phyloP scores from a whole-genome alignment of 495 filamentous ascomycete species.

The Talaromyces stipitatus region DNA sequence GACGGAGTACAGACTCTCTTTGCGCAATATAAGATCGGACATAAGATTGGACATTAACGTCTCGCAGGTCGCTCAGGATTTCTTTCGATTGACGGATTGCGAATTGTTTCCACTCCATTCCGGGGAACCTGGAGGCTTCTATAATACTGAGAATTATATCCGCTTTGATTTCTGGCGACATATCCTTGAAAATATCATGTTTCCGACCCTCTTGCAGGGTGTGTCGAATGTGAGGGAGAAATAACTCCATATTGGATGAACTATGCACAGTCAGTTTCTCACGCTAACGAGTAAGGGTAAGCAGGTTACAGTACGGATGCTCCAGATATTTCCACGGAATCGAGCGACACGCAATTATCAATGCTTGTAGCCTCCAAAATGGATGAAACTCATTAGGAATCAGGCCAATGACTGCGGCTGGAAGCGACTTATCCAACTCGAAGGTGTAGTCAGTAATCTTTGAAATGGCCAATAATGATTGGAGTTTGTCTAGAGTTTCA shows the following conservation, averaged over 20 bases:
- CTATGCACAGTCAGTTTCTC: background rate
- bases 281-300: background rate
- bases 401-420: background rate
- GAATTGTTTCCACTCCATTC: background rate
- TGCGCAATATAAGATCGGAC: background rate
- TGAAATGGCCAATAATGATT: too few relatives aligned
- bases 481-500: too few relatives aligned
- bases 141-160: background rate
- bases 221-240: background rate
- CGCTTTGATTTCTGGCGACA: background rate
- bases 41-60: background rate
- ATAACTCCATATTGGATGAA: background rate
- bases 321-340: constrained; percentile 1
- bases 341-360: background rate
- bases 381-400: background rate
- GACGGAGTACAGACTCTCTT: background rate
- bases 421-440: too few relatives aligned
- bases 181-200: background rate
- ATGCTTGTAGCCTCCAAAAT: background rate
- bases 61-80: background rate
- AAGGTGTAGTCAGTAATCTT: too few relatives aligned
- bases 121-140: background rate
- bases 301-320: background rate
- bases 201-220: background rate
- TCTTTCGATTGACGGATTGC: background rate